These are phyloP conservation scores for Craterostigma plantagineum DNA, from an alignment of 257 asterid species.

Conservation along the genomic window DNA sequence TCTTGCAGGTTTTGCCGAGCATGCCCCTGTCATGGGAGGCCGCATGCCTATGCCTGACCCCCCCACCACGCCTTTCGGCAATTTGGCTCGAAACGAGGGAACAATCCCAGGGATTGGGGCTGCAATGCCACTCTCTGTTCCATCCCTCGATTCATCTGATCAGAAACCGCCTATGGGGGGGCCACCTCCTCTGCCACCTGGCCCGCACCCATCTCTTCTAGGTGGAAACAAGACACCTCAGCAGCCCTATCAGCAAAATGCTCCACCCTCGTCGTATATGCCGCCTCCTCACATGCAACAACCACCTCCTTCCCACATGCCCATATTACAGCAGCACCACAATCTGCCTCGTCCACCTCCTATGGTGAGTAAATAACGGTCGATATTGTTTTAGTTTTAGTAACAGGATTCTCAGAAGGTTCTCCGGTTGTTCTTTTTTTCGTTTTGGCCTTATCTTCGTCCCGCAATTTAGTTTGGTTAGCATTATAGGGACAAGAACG, in stretches of 20 bases:
- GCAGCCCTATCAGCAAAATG: slow-evolving; percentile 70
- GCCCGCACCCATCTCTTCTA: slow-evolving; percentile 89
- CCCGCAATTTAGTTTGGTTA: no score
- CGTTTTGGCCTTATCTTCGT: no score
- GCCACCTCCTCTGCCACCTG: slow-evolving; percentile 93
- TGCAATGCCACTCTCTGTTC: slow-evolving; percentile 79
- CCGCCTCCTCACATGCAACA: slow-evolving; percentile 66
- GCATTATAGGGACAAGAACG: no score
- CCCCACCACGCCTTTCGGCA: slow-evolving; percentile 61
- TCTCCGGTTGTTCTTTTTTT: no score
- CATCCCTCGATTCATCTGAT: slow-evolving; percentile 55
- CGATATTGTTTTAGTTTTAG: no score
- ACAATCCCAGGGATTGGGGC: slow-evolving; percentile 95
- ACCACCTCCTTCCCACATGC: slow-evolving; percentile 41
- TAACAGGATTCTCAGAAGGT: no score
- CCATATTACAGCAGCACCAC: no score
- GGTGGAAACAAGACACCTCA: slow-evolving; percentile 36
- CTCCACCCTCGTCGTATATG: slow-evolving; percentile 33
- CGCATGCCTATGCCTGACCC: slow-evolving; percentile 45
- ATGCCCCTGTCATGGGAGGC: slow-evolving; percentile 30
- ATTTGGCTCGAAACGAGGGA: slow-evolving; percentile 76
- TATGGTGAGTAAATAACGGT: no score
- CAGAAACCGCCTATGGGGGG: no score
- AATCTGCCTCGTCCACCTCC: slow-evolving; percentile 45
- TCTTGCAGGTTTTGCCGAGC: slow-evolving; percentile 57